Evolutionary conservation across 495 filamentous ascomycete genomes (phyloP), one percentile per base, ranked within the genome.

Genomic region (Talaromyces thailandensis): DNA sequence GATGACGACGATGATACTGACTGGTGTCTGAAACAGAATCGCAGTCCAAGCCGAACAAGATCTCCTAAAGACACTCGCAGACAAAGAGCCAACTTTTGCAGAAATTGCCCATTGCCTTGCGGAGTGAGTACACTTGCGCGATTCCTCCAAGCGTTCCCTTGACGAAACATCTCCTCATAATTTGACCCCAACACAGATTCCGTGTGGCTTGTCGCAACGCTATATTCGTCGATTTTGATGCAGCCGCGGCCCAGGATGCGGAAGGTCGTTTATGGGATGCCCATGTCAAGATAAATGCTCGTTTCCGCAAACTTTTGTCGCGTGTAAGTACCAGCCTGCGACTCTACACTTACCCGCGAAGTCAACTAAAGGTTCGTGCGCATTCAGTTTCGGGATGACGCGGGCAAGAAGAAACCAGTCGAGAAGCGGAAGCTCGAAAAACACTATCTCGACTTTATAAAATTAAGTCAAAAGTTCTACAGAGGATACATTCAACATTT

Each of bases 401-500:
- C 75, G 53, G 80, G 77, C 60, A 84, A 79, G 68, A 87, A 80
- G 64, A 81, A 86, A 62, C 84, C 85, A 26, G 91, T 95, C 3
- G 86, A 92, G 68, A 80, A 81, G 64, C 85, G 93, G 26, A 96
- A 93, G 70, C 74, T 90, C 11, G 85, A 88, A 67, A 91, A 88
- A 74, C 81, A 84, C 62, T 98, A 93, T 70, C 73, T 86, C 35
- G 82, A 82, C 61, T 98, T 93, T 70, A 85, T 98, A 67, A 96
- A 93, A 73, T 86, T 84, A 4, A 87, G 89, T 61, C 88, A 93
- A 67, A 83, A 84, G 55, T 97, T 96, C 72, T 98, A 98, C 75
- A 82, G 86, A 58, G 86, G 85, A 53, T 93, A 89, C 64, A 86
- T 98, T 61, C 87, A 93, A 73, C 82, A 86, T 57, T 72, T 97